These are phyloP conservation scores for Phoma herbarum DNA, from an alignment of 2,329 filamentous ascomycete species.

Conservation along the genomic window DNA sequence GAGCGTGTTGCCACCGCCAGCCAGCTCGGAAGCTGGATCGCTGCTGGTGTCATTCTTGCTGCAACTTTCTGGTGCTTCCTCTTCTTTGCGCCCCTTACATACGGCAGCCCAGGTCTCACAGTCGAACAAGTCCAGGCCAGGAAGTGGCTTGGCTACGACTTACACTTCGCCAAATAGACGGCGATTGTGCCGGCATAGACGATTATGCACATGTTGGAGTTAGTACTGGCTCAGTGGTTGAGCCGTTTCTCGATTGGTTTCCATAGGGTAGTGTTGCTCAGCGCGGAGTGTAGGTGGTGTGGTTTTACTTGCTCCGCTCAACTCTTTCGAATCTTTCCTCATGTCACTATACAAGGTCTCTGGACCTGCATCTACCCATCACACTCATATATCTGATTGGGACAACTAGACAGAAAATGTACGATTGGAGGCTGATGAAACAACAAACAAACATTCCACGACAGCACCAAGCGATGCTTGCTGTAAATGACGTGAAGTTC, in stretches of 20 bases:
- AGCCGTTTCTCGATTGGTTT: slow-evolving; percentile 10
- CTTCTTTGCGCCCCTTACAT: slow-evolving; percentile 94
- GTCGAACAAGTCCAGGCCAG: slow-evolving; percentile 80
- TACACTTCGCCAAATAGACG: slow-evolving; percentile 94
- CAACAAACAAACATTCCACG: background rate
- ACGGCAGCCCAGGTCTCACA: slow-evolving; percentile 87
- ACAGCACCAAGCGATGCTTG: background rate
- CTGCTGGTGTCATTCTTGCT: slow-evolving; percentile 72
- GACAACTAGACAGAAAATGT: slow-evolving; percentile 14
- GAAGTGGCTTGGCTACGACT: slow-evolving; percentile 96
- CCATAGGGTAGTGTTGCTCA: slow-evolving; percentile 15
- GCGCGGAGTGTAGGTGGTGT: slow-evolving; percentile 11
- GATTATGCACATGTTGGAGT: background rate
- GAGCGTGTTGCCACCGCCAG: slow-evolving; percentile 84
- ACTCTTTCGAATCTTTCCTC: slow-evolving; percentile 16
- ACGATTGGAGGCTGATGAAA: slow-evolving; percentile 12
- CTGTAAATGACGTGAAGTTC: background rate
- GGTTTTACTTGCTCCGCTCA: slow-evolving; percentile 3
- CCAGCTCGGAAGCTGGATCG: slow-evolving; percentile 80
- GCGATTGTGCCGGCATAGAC: background rate
- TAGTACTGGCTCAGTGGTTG: slow-evolving; percentile 5
- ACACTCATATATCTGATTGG: background rate
- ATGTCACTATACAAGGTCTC: slow-evolving; percentile 2
- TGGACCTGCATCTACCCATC: slow-evolving; percentile 1
- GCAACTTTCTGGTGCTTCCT: slow-evolving; percentile 80